Evolutionary conservation across 2,329 filamentous ascomycete species (phyloP), one percentile per base, ranked within the genome.

Genomic region (Nothopassalora personata): DNA sequence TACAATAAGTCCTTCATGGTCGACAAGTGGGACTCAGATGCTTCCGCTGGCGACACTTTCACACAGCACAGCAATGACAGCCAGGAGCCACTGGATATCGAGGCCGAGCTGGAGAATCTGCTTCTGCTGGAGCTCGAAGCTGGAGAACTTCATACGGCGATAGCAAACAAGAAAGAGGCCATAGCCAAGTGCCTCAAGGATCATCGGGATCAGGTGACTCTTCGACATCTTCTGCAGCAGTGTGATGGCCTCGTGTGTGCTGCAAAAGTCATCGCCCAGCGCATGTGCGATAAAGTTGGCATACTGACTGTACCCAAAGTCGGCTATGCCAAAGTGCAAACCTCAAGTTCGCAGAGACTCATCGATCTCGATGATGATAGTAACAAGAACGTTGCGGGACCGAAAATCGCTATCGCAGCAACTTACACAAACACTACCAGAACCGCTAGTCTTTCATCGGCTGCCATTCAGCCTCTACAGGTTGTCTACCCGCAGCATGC

Each of bases 241-340:
- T 80, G 78, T 62, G 73, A 78, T 59, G 73, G 72, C 58, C 62
- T 80, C 53, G 66, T 71, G 19, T 80, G 77, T 61, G 70, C 77
- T 49, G 61, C 78, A 52, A 73, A 75, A 59, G 71, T 74, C 19
- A 61, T 72, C 19, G 66, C 70, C 1, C 67, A 70, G 51, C 64
- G 68, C 7, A 64, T 72, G 7, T 71, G 68, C 56, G 69, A 71
- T 55, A 71, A 68, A 46, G 61, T 72, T 55, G 64, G 66, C 33
- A 62, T 68, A 28, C 43, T 63, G 48, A 67, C 63, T 5, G 49
- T 59, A 28, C 63, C 61, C 15, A 61, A 63, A 36, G 60, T 61
- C 23, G 59, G 61, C 31, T 69, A 70, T 45, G 62, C 63, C 7
- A 59, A 62, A 15, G 58, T 65, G 34, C 59, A 64, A 33, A 59